Base-by-base conservation (phyloP, 2,329 filamentous ascomycete genomes). In the Akanthomyces uredinophilus region DNA sequence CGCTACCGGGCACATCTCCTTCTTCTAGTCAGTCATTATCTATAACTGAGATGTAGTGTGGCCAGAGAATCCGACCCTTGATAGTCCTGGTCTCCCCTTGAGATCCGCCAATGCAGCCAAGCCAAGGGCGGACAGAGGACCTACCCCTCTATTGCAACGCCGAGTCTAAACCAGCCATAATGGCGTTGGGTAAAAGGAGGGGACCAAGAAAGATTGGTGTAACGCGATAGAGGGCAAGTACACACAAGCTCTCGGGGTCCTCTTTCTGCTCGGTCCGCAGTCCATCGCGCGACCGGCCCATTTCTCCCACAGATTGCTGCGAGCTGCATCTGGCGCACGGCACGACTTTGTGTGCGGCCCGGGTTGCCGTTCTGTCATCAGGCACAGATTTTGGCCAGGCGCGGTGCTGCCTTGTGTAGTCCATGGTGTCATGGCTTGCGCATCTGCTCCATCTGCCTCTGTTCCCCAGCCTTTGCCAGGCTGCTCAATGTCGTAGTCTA, bases 81-180 rank as follows among this genome's bases (percentile, higher is more conserved):
- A 35, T 35, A 8, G 32, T 35, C 32, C 32, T 35, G 32, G n/a
- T n/a, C n/a, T 11, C 11, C 32, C 32, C 32, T 35, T 35, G 32
- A 35, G 44, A 41, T 58, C 32, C 20, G 55, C 55, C 54, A 32
- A 58, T 58, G 55, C 55, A 41, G n/a, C n/a, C 7, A 37, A 47
- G 18, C 27, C 27, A 29, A 29, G 27, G 27, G 27, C 27, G 6
- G 27, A 29, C 27, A 6, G 14, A 2, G 27, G 14, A 2, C 5
- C 20, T n/a, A 16, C 39, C 43, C 41, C 27, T 35, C 32, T 20
- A 22, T n/a, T 20, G 10, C 22, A 13, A 13, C 8, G 16, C 18
- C 18, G 46, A 59, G 46, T 59, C 46, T 5, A 29, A 27, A 59
- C 16, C 35, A 46, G 18, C 46, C 43, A 27, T 14, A 22, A 37